phyloP scores from a whole-genome alignment of 2,329 filamentous ascomycete genomes.

The Apiospora aurea region DNA sequence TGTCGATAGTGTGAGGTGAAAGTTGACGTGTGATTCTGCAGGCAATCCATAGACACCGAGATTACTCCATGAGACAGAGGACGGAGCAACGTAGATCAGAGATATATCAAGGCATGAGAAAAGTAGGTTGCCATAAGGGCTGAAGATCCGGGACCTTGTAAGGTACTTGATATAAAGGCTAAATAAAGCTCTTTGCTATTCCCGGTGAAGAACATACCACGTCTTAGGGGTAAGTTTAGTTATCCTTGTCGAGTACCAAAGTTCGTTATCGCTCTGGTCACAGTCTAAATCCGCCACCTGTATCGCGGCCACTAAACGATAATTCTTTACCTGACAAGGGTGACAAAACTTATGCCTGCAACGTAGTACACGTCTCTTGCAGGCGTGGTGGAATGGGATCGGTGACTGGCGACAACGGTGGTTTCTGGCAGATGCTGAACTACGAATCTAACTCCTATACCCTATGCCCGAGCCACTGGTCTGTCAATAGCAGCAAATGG shows the following conservation, averaged over 20 bases:
- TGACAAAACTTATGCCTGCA: too few species aligned
- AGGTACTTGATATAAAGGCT: neutral
- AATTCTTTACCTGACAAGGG: too few species aligned
- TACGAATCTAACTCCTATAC: neutral
- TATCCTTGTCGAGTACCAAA: too few species aligned
- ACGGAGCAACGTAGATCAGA: neutral
- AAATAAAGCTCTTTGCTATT: neutral
- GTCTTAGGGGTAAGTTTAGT: too few species aligned
- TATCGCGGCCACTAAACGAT: too few species aligned
- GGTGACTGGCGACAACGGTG: neutral
- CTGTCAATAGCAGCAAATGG: neutral
- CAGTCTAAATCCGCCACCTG: too few species aligned
- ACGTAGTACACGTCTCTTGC: neutral
- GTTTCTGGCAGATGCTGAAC: neutral
- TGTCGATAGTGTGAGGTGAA: neutral
- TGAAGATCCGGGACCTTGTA: neutral
- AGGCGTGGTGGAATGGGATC: neutral
- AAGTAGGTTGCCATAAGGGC: neutral
- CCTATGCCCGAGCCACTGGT: neutral
- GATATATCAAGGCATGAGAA: neutral
- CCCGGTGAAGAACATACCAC: neutral
- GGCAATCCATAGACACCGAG: neutral
- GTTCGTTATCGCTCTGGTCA: too few species aligned
- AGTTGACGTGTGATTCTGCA: neutral
- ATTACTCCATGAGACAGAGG: neutral